phyloP scores from a whole-genome alignment of 2,329 filamentous ascomycete genomes.

The Trichoderma sp. region DNA sequence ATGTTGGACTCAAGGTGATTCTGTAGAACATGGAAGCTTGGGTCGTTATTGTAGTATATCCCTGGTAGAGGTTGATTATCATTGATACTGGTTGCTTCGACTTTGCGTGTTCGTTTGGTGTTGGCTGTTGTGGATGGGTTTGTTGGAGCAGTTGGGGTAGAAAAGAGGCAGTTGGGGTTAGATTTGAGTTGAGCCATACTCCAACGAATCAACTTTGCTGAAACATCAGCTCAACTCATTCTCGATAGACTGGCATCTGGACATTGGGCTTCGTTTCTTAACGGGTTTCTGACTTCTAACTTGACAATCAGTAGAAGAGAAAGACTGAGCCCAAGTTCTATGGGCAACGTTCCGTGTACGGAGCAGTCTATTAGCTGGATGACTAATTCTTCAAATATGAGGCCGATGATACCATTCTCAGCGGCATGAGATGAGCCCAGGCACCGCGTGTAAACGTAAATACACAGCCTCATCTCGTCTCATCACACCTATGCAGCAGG shows the following conservation, averaged over 20 bases:
- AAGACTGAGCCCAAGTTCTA: too few relatives aligned
- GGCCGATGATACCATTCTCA: conserved; percentile 1
- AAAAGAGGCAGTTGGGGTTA: conserved; percentile 9
- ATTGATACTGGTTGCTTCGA: neutral
- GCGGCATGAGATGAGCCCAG: neutral
- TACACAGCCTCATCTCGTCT: neutral
- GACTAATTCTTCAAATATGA: conserved; percentile 17
- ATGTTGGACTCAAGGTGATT: neutral
- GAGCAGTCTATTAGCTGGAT: neutral
- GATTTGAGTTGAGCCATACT: conserved; percentile 8
- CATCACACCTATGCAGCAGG: too few relatives aligned
- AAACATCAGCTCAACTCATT: too few relatives aligned
- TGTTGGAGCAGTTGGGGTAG: conserved; percentile 19
- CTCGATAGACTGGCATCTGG: too few relatives aligned
- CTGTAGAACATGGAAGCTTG: neutral
- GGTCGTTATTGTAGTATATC: neutral
- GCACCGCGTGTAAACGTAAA: neutral
- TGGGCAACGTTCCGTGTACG: too few relatives aligned
- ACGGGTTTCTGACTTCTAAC: too few relatives aligned
- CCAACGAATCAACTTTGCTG: too few relatives aligned
- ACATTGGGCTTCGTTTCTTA: too few relatives aligned
- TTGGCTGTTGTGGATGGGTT: neutral
- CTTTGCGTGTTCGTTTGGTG: neutral
- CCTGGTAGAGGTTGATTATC: neutral
- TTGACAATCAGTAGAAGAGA: too few relatives aligned